These are phyloP conservation scores for Apiotrichum porosum DNA, from an alignment of 1,284 basidiomycete genomes.

Conservation along the genomic window DNA sequence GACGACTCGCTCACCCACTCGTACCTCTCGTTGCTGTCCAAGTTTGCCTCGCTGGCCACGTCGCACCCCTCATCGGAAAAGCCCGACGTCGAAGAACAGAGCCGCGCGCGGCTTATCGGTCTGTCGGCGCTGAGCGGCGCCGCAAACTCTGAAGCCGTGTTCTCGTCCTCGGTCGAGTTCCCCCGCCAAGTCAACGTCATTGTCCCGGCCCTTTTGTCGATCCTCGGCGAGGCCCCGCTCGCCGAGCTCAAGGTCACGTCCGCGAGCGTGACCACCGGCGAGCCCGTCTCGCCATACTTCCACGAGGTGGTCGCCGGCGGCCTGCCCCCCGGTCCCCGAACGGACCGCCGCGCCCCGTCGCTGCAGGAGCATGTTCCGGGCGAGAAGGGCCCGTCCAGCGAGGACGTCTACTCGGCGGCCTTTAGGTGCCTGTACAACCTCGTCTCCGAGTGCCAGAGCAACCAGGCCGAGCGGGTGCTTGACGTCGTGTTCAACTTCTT, in stretches of 20 bases:
- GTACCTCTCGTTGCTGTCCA: conserved; percentile 65
- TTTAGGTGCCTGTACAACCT: conserved; percentile 69
- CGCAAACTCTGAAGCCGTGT: conserved; percentile 77
- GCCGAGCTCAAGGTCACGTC: conserved; percentile 63
- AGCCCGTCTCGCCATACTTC: conserved; percentile 60
- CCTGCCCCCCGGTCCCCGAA: conserved; percentile 56
- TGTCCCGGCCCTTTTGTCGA: conserved; percentile 67
- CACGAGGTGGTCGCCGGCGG: conserved; percentile 61
- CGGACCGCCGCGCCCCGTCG: conserved; percentile 75
- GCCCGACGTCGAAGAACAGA: conserved; percentile 30
- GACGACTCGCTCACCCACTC: conserved; percentile 65
- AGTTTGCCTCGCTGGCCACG: conserved; percentile 60
- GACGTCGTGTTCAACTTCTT: conserved; percentile 65
- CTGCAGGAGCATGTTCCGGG: conserved; percentile 82
- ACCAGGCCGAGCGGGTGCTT: conserved; percentile 65
- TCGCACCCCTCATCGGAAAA: conserved; percentile 52
- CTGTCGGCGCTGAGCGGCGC: conserved; percentile 77
- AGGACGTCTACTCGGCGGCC: conserved; percentile 69
- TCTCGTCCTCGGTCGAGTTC: conserved; percentile 70
- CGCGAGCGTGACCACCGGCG: conserved; percentile 52
- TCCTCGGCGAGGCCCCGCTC: conserved; percentile 63
- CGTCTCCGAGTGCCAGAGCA: conserved; percentile 68
- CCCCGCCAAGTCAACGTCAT: conserved; percentile 66
- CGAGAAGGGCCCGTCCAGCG: conserved; percentile 71
- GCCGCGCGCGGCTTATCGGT: conserved; percentile 76